Base-by-base conservation (phyloP, 1,139 yeast species). In the Candida sp. region DNA sequence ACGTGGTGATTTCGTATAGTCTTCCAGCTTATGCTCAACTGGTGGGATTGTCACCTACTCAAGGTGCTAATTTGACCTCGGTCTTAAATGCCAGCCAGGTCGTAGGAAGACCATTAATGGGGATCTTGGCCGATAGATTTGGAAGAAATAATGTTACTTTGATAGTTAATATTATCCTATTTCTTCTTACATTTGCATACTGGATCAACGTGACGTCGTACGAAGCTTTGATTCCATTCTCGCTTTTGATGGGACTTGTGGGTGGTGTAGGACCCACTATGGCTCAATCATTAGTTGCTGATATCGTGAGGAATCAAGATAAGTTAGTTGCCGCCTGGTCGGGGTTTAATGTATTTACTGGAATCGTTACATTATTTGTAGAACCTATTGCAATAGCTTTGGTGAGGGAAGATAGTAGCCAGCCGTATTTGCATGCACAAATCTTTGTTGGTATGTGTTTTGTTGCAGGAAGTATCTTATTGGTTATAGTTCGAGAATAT, bases 181-280 rank as follows among this genome's bases (percentile, higher is more conserved):
- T 64, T 21, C 47, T 73, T 3, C 43, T 73, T 8, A 46, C 66
- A 57, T 51, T 68, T 62, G 60, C 65, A 5, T 63, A 56, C 48
- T 78, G 84, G 84, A 65, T 79, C 22, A 73, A 79, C 46, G 78
- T 81, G 1, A 63, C 64, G 9, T 63, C 76, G 0, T 81, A 73
- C 51, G 68, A 67, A 0, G 57, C 77, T 8, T 55, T 82, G 41
- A 54, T 82, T n/a, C 78, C 72, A 1, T 79, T 81, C 54, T 68
- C 76, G 1, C 58, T 79, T 4, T 45, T 79, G 15, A 53, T 72
- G n/a, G 89, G 89, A 0, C 53, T 68, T 4, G 58, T 74, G 7
- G 63, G 80, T 43, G 89, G 88, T 34, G 75, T 82, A 11, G 84
- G 81, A n/a, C 75, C 81, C 56, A 77, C 80, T 12, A 74, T 80